Evolutionary conservation across 306 rosid genomes (phyloP), one percentile per base, ranked within the genome.

Genomic region (Sicyos edulis): DNA sequence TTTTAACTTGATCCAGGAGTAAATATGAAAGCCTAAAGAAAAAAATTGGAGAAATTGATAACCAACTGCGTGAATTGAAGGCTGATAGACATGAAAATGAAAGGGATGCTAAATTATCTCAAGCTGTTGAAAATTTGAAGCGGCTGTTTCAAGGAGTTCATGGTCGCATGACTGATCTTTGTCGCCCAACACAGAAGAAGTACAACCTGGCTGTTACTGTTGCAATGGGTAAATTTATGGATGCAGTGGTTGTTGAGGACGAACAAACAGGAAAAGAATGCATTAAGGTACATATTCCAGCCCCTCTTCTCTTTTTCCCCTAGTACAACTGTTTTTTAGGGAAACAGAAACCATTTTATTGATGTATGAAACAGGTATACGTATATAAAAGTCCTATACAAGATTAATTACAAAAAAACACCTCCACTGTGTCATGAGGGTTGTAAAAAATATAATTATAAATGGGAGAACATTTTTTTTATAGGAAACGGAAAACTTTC

Each of bases 181-280:
- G 97, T 76, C 87, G 97, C 84, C 95, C 97, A 80, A 91, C 95
- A 58, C 97, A 89, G 82, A 87, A 91, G 84, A 95, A 89, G 85
- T 95, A 87, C 82, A 95, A 95, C 81, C 91, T 95, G 19, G 95
- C 99, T 64, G 91, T 95, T 78, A 95, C 99, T 76, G 97, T 95
- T 86, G 97, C 97, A 32, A 91, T 95, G 99, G 99, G 99, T 81
- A 95, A 77, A 84, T 95, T 95, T 81, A 95, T 95, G 99, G 99
- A 95, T 82, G 99, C 97, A 68, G 99, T 91, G 15, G 96, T 95
- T 47, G 99, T 95, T 64, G 92, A 95, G 69, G 95, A 95, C 78
- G 99, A 95, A 77, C 90, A 86, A 65, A 95, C 99, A 4, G 99
- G 97, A 85, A 95, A 91, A 88, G 99, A 95, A 84, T 95, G 99